Evolutionary conservation across 2,329 filamentous ascomycete species (phyloP).

Genomic region (Sordariomycetes sp.): DNA sequence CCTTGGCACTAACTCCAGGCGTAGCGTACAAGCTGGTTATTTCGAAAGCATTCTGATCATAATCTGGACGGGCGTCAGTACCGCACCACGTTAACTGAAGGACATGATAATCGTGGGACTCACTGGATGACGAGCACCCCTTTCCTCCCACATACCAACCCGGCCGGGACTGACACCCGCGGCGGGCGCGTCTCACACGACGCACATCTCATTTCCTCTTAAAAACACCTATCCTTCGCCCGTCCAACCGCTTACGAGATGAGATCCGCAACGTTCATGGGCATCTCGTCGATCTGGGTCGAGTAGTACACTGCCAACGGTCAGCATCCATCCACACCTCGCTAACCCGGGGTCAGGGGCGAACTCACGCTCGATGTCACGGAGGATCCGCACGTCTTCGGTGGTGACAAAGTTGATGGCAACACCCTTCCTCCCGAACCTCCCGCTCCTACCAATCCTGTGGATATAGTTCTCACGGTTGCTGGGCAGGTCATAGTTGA

Average conservation of each 20-base stretch:
- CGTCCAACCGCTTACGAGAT: conserved; percentile 27
- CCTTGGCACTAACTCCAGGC: neutral
- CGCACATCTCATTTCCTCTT: neutral
- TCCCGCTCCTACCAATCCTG: conserved; percentile 87
- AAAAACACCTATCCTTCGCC: neutral
- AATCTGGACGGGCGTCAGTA: neutral
- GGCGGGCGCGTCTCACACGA: neutral
- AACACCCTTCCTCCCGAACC: conserved; percentile 96
- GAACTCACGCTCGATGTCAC: conserved; percentile 82
- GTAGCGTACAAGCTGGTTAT: neutral
- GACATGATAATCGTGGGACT: neutral
- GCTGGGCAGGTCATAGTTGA: conserved; percentile 97
- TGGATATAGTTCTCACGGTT: conserved; percentile 99
- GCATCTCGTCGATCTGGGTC: conserved; percentile 97
- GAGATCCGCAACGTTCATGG: conserved; percentile 76
- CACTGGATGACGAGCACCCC: conserved; percentile 4
- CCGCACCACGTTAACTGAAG: neutral
- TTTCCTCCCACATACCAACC: conserved; percentile 8
- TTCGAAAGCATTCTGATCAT: neutral
- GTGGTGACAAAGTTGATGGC: conserved; percentile 99
- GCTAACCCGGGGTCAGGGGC: neutral
- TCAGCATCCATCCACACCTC: neutral
- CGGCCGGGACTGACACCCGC: neutral
- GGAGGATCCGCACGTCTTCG: conserved; percentile 92
- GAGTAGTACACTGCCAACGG: conserved; percentile 68